phyloP scores from a whole-genome alignment of 495 filamentous ascomycete genomes.

The Zalerion maritima region DNA sequence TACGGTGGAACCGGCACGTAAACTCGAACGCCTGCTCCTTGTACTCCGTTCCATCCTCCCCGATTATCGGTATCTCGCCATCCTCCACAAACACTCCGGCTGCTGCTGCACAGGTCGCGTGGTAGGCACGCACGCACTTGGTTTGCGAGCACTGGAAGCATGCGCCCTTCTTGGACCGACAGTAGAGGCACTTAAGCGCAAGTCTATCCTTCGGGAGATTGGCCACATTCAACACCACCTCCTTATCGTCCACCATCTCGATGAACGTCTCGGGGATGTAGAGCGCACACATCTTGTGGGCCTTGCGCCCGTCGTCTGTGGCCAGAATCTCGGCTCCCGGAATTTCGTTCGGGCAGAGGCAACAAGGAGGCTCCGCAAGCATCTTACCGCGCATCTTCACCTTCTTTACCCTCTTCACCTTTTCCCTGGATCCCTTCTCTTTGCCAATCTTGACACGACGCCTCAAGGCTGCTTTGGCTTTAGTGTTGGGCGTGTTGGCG shows the following conservation, averaged over 20 bases:
- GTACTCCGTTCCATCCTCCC: conserved; percentile 83
- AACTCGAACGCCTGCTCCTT: conserved; percentile 79
- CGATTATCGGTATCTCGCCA: conserved; percentile 70
- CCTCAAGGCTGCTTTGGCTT: conserved; percentile 43
- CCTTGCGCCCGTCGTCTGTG: conserved; percentile 76
- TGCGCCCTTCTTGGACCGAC: conserved; percentile 79
- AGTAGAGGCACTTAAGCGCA: conserved; percentile 88
- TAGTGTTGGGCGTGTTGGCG: conserved; percentile 18
- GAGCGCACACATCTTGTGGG: conserved; percentile 76
- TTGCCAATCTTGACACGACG: conserved; percentile 26
- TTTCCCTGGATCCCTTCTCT: conserved; percentile 20
- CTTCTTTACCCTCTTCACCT: conserved; percentile 56
- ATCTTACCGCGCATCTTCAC: conserved; percentile 53
- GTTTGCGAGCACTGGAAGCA: conserved; percentile 95
- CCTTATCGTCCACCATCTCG: conserved; percentile 48
- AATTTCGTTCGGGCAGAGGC: conserved; percentile 86
- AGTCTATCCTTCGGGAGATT: conserved; percentile 74
- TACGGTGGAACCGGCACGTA: conserved; percentile 83
- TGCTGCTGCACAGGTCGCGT: conserved; percentile 83
- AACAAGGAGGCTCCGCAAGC: conserved; percentile 68
- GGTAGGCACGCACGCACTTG: conserved; percentile 88
- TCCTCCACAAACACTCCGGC: conserved; percentile 86
- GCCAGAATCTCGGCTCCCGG: conserved; percentile 69
- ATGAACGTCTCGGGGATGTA: conserved; percentile 92
- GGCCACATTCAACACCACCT: conserved; percentile 61